phyloP scores from a whole-genome alignment of 257 asterid genomes.

The Fraxinus americana region DNA sequence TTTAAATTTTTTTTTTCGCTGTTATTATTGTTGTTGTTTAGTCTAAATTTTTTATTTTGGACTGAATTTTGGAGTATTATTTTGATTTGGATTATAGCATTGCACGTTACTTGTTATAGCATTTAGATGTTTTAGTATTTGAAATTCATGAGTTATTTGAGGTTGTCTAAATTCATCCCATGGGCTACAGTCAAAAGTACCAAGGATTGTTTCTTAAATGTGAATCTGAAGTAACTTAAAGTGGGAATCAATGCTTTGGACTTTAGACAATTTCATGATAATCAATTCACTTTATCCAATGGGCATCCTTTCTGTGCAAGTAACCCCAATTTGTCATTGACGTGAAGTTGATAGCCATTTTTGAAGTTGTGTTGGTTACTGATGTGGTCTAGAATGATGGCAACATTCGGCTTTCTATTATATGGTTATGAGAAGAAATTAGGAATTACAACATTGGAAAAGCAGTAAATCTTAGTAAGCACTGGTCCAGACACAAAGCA shows the following conservation, averaged over 20 bases:
- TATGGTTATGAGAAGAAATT: not conserved
- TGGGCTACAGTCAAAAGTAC: not conserved
- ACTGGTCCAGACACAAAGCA: not conserved
- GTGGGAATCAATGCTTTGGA: conserved; percentile 27
- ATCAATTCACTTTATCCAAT: conserved; percentile 20
- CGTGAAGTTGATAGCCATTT: conserved; percentile 7
- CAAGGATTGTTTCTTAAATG: conserved; percentile 23
- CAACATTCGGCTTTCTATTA: conserved; percentile 4
- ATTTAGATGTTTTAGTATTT: no score
- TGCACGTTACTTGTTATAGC: not conserved
- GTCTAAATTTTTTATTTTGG: not conserved
- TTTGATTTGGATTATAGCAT: not conserved
- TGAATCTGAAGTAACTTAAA: conserved; percentile 36
- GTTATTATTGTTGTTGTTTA: not conserved
- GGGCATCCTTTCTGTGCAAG: conserved; percentile 33
- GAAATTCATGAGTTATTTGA: not conserved
- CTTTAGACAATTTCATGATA: conserved; percentile 7
- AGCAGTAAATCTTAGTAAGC: not conserved
- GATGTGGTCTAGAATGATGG: not conserved
- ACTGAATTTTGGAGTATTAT: not conserved
- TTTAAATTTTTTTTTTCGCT: not conserved
- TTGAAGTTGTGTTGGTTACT: not conserved
- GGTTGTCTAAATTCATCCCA: conserved; percentile 17
- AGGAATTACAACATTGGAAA: not conserved
- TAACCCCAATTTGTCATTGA: conserved; percentile 30